Conservation (phyloP, 495 filamentous ascomycete genomes). For the Daldinia bambusicola region DNA sequence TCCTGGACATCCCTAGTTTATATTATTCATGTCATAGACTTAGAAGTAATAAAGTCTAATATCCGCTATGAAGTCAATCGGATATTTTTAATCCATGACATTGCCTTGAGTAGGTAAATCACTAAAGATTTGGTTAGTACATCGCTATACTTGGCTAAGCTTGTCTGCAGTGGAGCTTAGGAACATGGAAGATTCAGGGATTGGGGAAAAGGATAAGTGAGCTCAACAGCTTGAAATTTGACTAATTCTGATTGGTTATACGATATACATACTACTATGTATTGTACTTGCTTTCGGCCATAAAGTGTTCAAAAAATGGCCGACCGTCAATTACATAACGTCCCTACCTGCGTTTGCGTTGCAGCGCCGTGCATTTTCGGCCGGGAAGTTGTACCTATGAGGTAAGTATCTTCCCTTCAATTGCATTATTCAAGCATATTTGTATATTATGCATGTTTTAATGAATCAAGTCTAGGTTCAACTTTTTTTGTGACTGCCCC, state of each 20-base stretch:
- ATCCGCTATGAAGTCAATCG: constrained; percentile 34
- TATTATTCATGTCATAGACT: neutral
- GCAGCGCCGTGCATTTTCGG: constrained; percentile 30
- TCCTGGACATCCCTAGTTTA: constrained; percentile 16
- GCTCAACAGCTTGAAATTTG: constrained; percentile 19
- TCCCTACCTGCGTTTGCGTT: constrained; percentile 37
- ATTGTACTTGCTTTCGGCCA: constrained; percentile 24
- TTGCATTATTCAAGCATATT: neutral
- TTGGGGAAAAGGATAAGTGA: constrained; percentile 23
- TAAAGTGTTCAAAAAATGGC: constrained; percentile 25
- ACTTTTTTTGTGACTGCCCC: too few relatives aligned
- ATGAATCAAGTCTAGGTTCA: too few relatives aligned
- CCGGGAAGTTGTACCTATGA: constrained; percentile 27
- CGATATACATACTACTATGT: neutral
- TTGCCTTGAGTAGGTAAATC: too few relatives aligned
- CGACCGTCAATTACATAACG: constrained; percentile 7
- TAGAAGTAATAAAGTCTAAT: constrained; percentile 9
- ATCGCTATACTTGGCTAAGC: constrained; percentile 29
- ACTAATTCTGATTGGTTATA: constrained; percentile 28
- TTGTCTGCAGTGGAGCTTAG: constrained; percentile 10
- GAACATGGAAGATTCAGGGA: constrained; percentile 22
- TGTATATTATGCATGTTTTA: too few relatives aligned
- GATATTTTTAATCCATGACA: constrained; percentile 38
- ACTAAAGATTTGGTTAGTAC: constrained; percentile 16
- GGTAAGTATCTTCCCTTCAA: constrained; percentile 1